These are phyloP conservation scores for Acaromyces ingoldii DNA, from an alignment of 1,284 basidiomycete genomes.

Conservation along the genomic window DNA sequence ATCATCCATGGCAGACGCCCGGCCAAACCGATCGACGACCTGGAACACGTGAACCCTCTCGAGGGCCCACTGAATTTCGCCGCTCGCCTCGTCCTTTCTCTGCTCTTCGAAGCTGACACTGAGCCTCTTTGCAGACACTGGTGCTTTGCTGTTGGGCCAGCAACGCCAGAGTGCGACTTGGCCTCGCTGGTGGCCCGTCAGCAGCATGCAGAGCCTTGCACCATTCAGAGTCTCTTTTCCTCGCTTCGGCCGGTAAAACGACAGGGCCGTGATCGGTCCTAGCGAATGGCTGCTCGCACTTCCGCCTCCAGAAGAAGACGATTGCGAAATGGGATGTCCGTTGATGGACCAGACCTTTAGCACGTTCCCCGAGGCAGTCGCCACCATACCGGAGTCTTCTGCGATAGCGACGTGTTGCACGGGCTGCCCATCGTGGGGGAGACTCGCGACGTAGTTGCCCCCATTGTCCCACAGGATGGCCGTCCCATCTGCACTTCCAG, in stretches of 20 bases:
- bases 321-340: slow-evolving; percentile 58
- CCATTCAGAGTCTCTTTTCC: neutral
- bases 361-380: slow-evolving; percentile 66
- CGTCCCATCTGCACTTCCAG: slow-evolving; percentile 76
- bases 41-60: slow-evolving; percentile 30
- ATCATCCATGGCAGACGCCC: neutral
- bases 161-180: slow-evolving; percentile 36
- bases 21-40: slow-evolving; percentile 22
- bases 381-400: slow-evolving; percentile 77
- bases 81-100: too few species aligned
- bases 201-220: slow-evolving; percentile 32
- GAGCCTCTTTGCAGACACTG: neutral
- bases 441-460: slow-evolving; percentile 30
- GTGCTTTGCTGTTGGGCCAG: slow-evolving; percentile 10
- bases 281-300: slow-evolving; percentile 14
- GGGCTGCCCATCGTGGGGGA: slow-evolving; percentile 50
- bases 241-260: neutral
- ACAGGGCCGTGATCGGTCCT: neutral
- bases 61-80: too few species aligned
- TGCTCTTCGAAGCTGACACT: neutral
- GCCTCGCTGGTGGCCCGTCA: slow-evolving; percentile 43
- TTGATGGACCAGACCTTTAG: slow-evolving; percentile 77
- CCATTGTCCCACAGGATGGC: slow-evolving; percentile 89
- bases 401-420: slow-evolving; percentile 73
- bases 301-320: slow-evolving; percentile 74